Base-by-base conservation (phyloP, 2,329 filamentous ascomycete species). In the Verticillium alfalfae region DNA sequence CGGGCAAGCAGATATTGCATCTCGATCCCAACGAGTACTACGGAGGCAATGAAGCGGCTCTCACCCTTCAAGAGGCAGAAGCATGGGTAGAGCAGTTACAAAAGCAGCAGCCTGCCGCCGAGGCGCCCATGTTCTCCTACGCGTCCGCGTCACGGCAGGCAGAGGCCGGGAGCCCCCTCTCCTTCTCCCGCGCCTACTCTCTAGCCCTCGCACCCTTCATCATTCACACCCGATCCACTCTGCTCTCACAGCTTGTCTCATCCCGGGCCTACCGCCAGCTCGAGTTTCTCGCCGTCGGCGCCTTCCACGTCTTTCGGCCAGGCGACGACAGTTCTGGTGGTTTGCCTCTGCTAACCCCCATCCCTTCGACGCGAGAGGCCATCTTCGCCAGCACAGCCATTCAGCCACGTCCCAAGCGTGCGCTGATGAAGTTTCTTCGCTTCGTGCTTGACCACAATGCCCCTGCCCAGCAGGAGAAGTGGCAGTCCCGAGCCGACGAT, bases 401-500 rank as follows among this genome's bases (percentile, higher is more conserved):
- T 61, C 86, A 92, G 56, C 83, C 90, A 67, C 89, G 90, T 66
- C 87, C 92, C 6, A 98, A 98, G 78, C 88, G 94, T 60, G 84
- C 85, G 10, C 76, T 98, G 69, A 97, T 97, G 89, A 96, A 96
- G 74, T 96, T 97, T 69, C 82, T 98, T 70, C 93, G 94, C 73
- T 94, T 95, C 71, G 89, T 97, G 60, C 80, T 88, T 63, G 85
- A 92, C 68, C 89, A 88, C 69, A 85, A 90, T 67, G 84, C 76
- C n/a, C 78, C 81, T 60, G 72, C 72, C 59, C 84, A 85, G 70
- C 73, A 68, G 58, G 83, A 83, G 59, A 68, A 80, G 3, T 92
- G 89, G 89, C 75, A 86, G 63, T 69, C 78, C 2, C 79, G 85
- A 59, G 84, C 86, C 34, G 73, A 80, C 13, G 75, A 76, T 59